phyloP scores from a whole-genome alignment of 2,329 filamentous ascomycete genomes.

The Podosphaera aphanis region DNA sequence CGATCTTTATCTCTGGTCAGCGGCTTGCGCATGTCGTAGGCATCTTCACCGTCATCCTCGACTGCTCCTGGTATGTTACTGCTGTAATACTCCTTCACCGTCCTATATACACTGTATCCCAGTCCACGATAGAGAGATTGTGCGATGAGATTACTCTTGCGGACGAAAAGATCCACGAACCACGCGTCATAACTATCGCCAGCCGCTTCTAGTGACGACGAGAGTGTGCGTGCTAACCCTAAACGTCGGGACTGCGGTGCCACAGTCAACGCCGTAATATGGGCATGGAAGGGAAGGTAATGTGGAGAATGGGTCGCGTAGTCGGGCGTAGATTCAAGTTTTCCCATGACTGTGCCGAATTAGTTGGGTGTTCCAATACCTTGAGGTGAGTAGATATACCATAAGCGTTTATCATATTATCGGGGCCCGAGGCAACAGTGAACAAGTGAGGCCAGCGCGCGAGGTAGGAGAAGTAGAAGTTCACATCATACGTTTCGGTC shows the following conservation, averaged over 20 bases:
- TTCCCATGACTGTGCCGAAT: conserved; percentile 41
- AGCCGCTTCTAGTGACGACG: conserved; percentile 56
- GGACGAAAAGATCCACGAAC: conserved; percentile 91
- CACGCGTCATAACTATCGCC: conserved; percentile 67
- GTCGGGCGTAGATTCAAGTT: conserved; percentile 69
- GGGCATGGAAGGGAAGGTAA: conserved; percentile 97
- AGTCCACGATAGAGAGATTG: conserved; percentile 74
- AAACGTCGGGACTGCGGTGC: conserved; percentile 65
- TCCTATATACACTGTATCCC: conserved; percentile 76
- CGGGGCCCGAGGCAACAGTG: conserved; percentile 65
- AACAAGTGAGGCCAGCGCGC: conserved; percentile 91
- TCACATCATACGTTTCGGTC: conserved; percentile 92
- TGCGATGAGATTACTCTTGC: conserved; percentile 67
- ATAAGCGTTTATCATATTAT: conserved; percentile 83
- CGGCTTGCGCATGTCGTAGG: conserved; percentile 90
- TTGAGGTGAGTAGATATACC: neutral
- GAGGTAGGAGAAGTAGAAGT: conserved; percentile 89
- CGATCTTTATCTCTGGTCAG: conserved; percentile 55
- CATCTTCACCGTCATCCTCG: conserved; percentile 45
- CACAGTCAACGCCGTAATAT: conserved; percentile 89
- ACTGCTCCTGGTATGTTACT: conserved; percentile 47
- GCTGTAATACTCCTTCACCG: conserved; percentile 80
- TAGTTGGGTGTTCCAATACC: conserved; percentile 30
- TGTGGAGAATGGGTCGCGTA: conserved; percentile 55
- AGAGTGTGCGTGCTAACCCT: conserved; percentile 68